Evolutionary conservation across 352 stramenopile genomes (phyloP), one percentile per base, ranked within the genome.

Genomic region (Globisporangium viniferum): DNA sequence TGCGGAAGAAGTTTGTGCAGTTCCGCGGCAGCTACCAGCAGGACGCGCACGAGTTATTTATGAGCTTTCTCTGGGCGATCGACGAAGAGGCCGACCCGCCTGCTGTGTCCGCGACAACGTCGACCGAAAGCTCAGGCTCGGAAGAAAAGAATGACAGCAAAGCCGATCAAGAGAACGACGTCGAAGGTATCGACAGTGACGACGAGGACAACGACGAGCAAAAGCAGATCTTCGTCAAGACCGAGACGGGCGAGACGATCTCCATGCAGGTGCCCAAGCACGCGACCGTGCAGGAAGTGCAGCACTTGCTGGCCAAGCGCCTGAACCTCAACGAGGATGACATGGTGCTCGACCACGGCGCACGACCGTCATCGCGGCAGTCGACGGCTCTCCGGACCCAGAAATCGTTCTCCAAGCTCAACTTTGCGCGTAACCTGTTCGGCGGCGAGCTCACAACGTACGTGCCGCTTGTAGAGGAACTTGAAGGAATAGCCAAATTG

Each of bases 1-100:
- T 93, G 51, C 80, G 85, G 5, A 87, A 84, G 27, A 91, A 92
- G 36, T 98, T 98, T 73, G 80, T 87, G 5, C 89, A 94, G 29
- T 99, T 99, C 71, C 75, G 80, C n/a, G 97, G 97, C 2, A 85
- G 91, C 70, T 88, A 96, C 54, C 97, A 99, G 80, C 97, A 99
- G 56, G 98, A 99, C 71, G 90, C 95, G 6, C 95, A 99, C 70
- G 98, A 99, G 73, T 71, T 99, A 0, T 88, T 99, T 10, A 77
- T 80, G 8, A 98, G 90, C 67, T 80, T 99, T 9, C 72, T 99
- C 20, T 98, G 81, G 81, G 78, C 79, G n/a, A 85, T 93, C 44
- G 85, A 93, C 49, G 85, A 93, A 59, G 85, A 93, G 48, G 76
- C 84, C 55, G 79, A 90, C 36, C 82, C 82, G 39, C 77, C 78